Base-by-base conservation (phyloP, 2,329 filamentous ascomycete species). In the Hypoxylon sp. region DNA sequence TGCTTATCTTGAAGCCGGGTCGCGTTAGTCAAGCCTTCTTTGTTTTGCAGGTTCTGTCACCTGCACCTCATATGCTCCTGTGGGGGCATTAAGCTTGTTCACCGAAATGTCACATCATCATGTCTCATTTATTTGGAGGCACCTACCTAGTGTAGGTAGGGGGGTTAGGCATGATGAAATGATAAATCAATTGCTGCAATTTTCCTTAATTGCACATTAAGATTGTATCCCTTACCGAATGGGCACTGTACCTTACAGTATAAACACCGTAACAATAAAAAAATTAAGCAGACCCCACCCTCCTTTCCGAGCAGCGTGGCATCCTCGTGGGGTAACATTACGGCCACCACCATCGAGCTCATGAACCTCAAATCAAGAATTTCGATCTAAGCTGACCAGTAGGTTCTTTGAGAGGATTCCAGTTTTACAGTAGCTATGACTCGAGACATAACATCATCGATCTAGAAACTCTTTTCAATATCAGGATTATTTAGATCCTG, bases 1-100 rank as follows among this genome's bases (percentile, higher is more conserved):
- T 41, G 30, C 32, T 41, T 53, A 53, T 41, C 38, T 10, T 4
- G 6, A 21, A 43, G 17, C 17, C 10, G n/a, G 2, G 3, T 9
- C n/a, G 9, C 9, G 38, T 43, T 43, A 43, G 19, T 51, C 48
- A 51, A 34, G 50, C 19, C 32, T 21, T 52, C 32, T 36, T 6
- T 5, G n/a, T n/a, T 9, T 38, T n/a, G 32, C 50, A 6, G 13
- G 21, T 11, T 28, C 25, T 10, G 17, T 21, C 38, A 43, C 9
- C 38, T 17, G 7, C 17, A 11, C 38, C 7, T 43, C 2, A 3
- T 17, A 2, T 43, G n/a, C 11, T 43, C 6, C 9, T 7, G 28
- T 30, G 28, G n/a, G 38, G 9, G 17, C n/a, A n/a, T n/a, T n/a
- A n/a, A n/a, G n/a, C 34, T 17, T 3, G 38, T 9, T 43, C 38